Conservation (phyloP, 2,329 filamentous ascomycete species). For the Stachybotrys chlorohalonatus region DNA sequence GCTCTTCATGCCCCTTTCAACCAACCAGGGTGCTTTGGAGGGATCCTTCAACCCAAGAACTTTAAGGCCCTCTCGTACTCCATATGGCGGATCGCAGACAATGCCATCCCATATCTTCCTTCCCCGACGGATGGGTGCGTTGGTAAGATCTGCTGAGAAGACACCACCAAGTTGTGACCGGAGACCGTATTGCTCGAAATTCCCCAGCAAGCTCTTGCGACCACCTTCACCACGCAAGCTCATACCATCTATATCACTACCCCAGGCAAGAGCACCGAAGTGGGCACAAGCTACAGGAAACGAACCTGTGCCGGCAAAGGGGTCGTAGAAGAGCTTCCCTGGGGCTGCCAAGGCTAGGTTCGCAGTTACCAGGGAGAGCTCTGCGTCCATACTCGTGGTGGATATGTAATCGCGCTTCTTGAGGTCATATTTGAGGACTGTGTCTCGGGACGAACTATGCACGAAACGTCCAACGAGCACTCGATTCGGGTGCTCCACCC, state of each 20-base stretch:
- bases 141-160: slow-evolving; percentile 81
- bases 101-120: slow-evolving; percentile 75
- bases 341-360: slow-evolving; percentile 79
- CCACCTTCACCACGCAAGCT: slow-evolving; percentile 67
- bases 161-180: slow-evolving; percentile 59
- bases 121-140: slow-evolving; percentile 59
- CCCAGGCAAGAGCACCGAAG: slow-evolving; percentile 76
- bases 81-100: slow-evolving; percentile 92
- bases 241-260: slow-evolving; percentile 88
- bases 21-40: slow-evolving; percentile 46
- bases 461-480: slow-evolving; percentile 68
- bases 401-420: slow-evolving; percentile 93
- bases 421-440: slow-evolving; percentile 68
- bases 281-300: slow-evolving; percentile 86
- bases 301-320: slow-evolving; percentile 90
- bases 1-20: slow-evolving; percentile 60
- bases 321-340: slow-evolving; percentile 85
- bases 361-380: slow-evolving; percentile 82
- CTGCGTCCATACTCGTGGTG: slow-evolving; percentile 95
- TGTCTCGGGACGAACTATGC: slow-evolving; percentile 55
- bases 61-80: slow-evolving; percentile 82
- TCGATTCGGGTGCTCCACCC: slow-evolving; percentile 41
- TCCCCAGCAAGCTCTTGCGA: slow-evolving; percentile 47
- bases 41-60: slow-evolving; percentile 73
- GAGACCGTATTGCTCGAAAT: slow-evolving; percentile 79